Base-by-base conservation (phyloP, 1,284 basidiomycete species). In the Papiliotrema nemorosa region DNA sequence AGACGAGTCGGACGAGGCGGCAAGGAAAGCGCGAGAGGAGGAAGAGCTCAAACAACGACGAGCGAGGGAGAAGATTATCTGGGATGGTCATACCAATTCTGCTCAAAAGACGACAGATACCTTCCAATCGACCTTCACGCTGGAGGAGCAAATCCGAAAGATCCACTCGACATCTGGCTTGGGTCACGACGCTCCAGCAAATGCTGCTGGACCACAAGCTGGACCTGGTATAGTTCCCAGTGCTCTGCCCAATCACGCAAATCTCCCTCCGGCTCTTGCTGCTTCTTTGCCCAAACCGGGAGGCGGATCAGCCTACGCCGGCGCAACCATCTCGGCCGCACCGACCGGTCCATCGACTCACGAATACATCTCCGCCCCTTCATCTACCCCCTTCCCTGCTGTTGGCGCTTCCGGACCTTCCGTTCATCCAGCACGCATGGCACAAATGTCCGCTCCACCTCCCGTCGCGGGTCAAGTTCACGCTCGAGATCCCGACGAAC, bases 131-230 rank as follows among this genome's bases (percentile, higher is more conserved):
- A 87, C 86, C 58, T 90, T 88, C 77, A 90, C 88, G 69, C 84
- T 94, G 68, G 90, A 96, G 76, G 90, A 94, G 67, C 90, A 94
- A 71, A 94, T 96, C 72, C 88, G 89, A 38, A 89, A 90, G 42
- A 88, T 94, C 54, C 90, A 93, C 75, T 85, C 87, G 53, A 82
- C 88, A 22, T 89, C 61, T n/a, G 70, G 70, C 40, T 36, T 72
- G 10, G 46, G 24, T 5, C 33, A 27, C 26, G 12, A 33, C 21
- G 20, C 20, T 16, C 39, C 44, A 12, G 29, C 34, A 3, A 50
- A 49, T 25, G 38, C 63, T 12, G 50, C 47, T 14, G 58, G 56
- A 12, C 63, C 63, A 4, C 60, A 62, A 47, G 52, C 53, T 10
- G 64, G 59, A 21, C 67, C 71, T 0, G 61, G 60, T 3, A 66